Conservation (phyloP, 23 red algal species). For the Porphyridium purpureum region DNA sequence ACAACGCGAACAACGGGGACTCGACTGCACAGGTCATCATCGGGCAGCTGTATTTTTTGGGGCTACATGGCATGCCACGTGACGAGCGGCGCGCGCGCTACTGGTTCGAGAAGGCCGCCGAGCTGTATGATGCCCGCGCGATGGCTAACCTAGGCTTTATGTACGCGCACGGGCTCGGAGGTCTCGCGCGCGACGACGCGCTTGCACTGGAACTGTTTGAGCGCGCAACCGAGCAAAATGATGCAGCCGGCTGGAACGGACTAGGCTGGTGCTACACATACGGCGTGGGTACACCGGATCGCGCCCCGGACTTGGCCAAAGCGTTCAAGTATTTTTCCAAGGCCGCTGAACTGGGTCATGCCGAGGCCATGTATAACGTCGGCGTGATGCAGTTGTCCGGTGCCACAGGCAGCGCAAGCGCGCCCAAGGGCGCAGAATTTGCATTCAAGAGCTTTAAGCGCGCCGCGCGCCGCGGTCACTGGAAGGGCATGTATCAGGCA, state of each 20-base stretch:
- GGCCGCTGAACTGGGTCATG: neutral
- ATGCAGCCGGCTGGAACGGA: too few relatives aligned
- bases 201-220: too few relatives aligned
- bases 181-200: slow-evolving; percentile 1
- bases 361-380: neutral
- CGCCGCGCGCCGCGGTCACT: neutral
- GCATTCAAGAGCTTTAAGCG: neutral
- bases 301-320: neutral
- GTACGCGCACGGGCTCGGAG: slow-evolving; percentile 16
- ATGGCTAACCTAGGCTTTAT: slow-evolving; percentile 13
- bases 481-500: neutral
- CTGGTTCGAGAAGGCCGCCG: slow-evolving; percentile 6
- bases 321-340: neutral
- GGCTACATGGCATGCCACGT: neutral
- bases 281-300: too few relatives aligned
- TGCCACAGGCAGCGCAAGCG: too few relatives aligned
- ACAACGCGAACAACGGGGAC: slow-evolving; percentile 7
- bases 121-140: slow-evolving; percentile 16
- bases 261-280: too few relatives aligned
- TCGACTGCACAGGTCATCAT: neutral
- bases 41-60: slow-evolving; percentile 1
- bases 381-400: neutral
- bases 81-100: slow-evolving; percentile 1
- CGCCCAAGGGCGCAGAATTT: neutral
- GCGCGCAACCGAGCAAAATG: too few relatives aligned